A percentile compares a stretch with the other conserved stretches of the same genome.
Evolutionary conservation across 1,284 basidiomycete genomes (phyloP).

Genomic region (Peniophora sp.): DNA sequence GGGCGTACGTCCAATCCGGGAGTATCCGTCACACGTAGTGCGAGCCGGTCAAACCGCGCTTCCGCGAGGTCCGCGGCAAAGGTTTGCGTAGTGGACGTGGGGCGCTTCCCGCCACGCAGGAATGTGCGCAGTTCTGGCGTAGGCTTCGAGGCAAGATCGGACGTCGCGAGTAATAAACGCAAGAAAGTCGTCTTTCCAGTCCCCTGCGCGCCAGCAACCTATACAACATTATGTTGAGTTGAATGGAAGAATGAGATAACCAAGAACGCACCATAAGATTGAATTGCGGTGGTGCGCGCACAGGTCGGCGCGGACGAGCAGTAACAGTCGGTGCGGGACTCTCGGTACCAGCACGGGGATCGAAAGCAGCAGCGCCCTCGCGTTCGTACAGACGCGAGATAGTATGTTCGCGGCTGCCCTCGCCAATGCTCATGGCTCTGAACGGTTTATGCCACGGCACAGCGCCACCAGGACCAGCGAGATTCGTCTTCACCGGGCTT

Average conservation of each 20-base stretch:
- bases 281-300: conserved; percentile 66
- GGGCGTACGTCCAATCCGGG: conserved; percentile 69
- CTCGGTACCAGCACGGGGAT: conserved; percentile 26
- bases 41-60: conserved; percentile 65
- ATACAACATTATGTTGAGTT: conserved; percentile 1
- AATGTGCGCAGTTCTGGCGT: conserved; percentile 64
- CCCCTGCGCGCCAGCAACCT: conserved; percentile 74
- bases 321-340: conserved; percentile 23
- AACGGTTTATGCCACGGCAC: conserved; percentile 78
- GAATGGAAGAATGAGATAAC: not conserved
- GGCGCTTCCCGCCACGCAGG: conserved; percentile 45
- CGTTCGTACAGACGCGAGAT: conserved; percentile 68
- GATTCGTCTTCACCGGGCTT: conserved; percentile 62
- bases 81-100: conserved; percentile 53
- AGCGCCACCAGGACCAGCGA: conserved; percentile 39
- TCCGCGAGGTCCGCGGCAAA: conserved; percentile 74
- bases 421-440: conserved; percentile 37
- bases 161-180: conserved; percentile 63
- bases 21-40: conserved; percentile 74
- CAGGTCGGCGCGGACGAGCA: conserved; percentile 37
- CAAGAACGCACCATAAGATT: conserved; percentile 64
- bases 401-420: conserved; percentile 25
- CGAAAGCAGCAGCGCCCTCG: conserved; percentile 51
- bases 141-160: conserved; percentile 65
- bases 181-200: conserved; percentile 74